Base-by-base conservation (phyloP, 2,329 filamentous ascomycete genomes). In the Stemphylium lycopersici region DNA sequence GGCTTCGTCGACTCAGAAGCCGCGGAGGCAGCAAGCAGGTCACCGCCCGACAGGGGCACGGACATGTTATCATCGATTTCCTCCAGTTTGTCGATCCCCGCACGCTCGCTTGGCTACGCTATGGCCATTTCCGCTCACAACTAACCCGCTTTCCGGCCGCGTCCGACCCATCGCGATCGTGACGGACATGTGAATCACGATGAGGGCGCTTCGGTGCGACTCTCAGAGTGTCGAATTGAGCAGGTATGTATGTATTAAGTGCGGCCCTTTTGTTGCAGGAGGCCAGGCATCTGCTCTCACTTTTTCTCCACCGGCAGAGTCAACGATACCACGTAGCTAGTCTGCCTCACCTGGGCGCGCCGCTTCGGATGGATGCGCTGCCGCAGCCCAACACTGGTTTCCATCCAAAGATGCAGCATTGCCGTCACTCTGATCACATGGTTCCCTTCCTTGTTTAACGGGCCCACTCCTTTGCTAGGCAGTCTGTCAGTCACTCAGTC, bases 41-140 rank as follows among this genome's bases (percentile, higher is more conserved):
- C 62, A 70, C 66, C 67, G 65, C 66, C 64, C 57, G 48, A 38
- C 44, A 37, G 36, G 46, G 20, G 16, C 45, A 40, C 52, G 40
- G 51, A 47, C 46, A n/a, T 33, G 40, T 22, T 45, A 36, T 55
- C 52, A 66, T 60, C 68, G 68, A 71, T 71, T 59, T 44, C 52
- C 52, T 40, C 46, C 53, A 58, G 59, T 66, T 61, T 52, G 59
- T 49, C 67, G 67, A 72, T 73, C 62, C 40, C 49, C 39, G 58
- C 47, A 41, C 51, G 40, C 55, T 48, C 36, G 57, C 52, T 50
- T 48, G 52, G 48, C 52, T 29, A 40, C 44, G 56, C 55, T 59
- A 45, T 52, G 46, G n/a, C 54, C 57, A 58, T 48, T 42, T 38
- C 31, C 15, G 39, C 54, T 54, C 49, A 39, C 40, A 43, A 52